phyloP scores from a whole-genome alignment of 2,329 filamentous ascomycete genomes.

The Penicillium sp. region DNA sequence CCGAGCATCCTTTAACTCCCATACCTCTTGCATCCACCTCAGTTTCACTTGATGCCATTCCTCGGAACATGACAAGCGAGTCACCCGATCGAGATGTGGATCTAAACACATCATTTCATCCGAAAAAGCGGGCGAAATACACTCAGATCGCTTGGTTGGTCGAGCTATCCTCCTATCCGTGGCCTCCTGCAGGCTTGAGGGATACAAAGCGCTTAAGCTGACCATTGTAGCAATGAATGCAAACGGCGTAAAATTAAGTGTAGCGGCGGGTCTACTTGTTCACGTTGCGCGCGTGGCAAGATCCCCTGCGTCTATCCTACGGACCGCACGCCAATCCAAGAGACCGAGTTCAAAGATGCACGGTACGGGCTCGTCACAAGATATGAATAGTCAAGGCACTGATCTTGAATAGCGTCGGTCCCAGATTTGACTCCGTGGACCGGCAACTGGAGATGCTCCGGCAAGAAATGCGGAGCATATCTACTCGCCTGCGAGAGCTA shows the following conservation, averaged over 20 bases:
- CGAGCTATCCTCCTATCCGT: background rate
- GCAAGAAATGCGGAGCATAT: constrained; percentile 36
- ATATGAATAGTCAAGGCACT: background rate
- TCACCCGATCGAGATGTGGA: constrained; percentile 4
- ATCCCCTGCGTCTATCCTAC: constrained; percentile 68
- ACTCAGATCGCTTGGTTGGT: constrained; percentile 42
- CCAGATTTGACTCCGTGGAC: constrained; percentile 33
- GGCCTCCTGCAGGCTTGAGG: background rate
- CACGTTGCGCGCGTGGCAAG: constrained; percentile 64
- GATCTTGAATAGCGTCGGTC: constrained; percentile 18
- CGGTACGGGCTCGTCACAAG: constrained; percentile 15
- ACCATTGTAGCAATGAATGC: constrained; percentile 64
- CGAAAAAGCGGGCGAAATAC: constrained; percentile 41
- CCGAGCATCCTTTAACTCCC: background rate
- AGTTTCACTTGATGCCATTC: background rate
- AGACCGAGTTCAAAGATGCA: constrained; percentile 25
- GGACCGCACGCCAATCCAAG: constrained; percentile 53
- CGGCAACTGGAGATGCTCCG: constrained; percentile 34
- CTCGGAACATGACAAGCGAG: constrained; percentile 7
- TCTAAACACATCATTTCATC: constrained; percentile 2
- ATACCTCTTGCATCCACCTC: background rate
- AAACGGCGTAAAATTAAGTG: constrained; percentile 77
- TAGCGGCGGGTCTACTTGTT: constrained; percentile 70
- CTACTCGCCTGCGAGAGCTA: constrained; percentile 34
- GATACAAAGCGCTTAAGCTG: background rate